Percentiles rank a stretch among this genome's conserved stretches.
Evolutionary conservation across 2,329 filamentous ascomycete species (phyloP).

Genomic region (Calonectria naviculata): DNA sequence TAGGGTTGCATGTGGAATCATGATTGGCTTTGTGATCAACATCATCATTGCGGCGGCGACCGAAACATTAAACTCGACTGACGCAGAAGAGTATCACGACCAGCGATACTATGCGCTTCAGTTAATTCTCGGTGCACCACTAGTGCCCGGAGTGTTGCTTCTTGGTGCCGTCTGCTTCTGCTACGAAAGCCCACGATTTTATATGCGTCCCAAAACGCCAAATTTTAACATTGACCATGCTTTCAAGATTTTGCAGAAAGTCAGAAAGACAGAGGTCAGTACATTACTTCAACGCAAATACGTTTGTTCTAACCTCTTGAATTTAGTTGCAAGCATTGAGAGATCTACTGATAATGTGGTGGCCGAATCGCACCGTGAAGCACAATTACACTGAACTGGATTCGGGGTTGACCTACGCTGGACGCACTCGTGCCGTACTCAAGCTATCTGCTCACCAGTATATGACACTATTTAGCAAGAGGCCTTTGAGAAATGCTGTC

Average conservation of each 20-base stretch:
- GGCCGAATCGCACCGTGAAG: background rate
- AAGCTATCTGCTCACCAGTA: constrained; percentile 31
- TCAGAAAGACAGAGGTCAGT: constrained; percentile 44
- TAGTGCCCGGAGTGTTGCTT: constrained; percentile 48
- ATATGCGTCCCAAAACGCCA: constrained; percentile 46
- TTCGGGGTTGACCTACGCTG: background rate
- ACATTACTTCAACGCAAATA: background rate
- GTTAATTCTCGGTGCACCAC: constrained; percentile 49
- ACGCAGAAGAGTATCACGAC: background rate
- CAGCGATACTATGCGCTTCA: constrained; percentile 28
- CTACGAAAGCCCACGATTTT: constrained; percentile 53
- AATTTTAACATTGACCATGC: constrained; percentile 48
- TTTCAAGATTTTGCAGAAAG: constrained; percentile 44
- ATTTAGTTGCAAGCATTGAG: background rate
- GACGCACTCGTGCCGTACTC: background rate
- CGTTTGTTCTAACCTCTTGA: background rate
- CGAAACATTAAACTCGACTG: constrained; percentile 1
- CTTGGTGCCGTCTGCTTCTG: constrained; percentile 49
- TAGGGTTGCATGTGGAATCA: constrained; percentile 40
- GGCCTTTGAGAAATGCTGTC: constrained; percentile 30
- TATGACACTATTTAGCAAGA: constrained; percentile 25
- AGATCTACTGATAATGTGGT: background rate
- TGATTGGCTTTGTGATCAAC: constrained; percentile 37
- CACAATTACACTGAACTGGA: background rate
- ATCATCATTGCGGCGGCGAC: constrained; percentile 26